Evolutionary conservation across 2,329 filamentous ascomycete species (phyloP).

Genomic region (Ophiostoma novo-ulmi): DNA sequence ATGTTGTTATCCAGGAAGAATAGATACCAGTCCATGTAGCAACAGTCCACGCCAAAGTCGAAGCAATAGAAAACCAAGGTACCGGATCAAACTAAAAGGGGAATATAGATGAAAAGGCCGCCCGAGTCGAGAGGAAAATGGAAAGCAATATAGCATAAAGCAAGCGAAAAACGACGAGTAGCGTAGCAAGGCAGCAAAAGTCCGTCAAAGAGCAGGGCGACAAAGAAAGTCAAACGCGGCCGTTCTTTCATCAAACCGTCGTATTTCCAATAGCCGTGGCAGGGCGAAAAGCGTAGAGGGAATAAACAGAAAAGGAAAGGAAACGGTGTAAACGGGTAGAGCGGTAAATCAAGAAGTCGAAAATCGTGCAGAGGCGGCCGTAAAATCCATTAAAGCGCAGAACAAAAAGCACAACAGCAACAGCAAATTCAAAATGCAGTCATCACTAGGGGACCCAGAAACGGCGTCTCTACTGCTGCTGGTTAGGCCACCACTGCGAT

Average conservation of each 20-base stretch:
- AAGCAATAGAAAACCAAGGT: slow-evolving; percentile 23
- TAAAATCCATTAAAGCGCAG: slow-evolving; percentile 2
- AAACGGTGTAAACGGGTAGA: not conserved
- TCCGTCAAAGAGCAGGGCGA: not conserved
- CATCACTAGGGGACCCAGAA: not conserved
- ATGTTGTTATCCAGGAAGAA: not conserved
- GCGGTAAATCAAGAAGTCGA: not conserved
- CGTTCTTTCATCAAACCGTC: slow-evolving; percentile 1
- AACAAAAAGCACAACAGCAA: not conserved
- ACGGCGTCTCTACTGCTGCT: not conserved
- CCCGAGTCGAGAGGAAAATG: not conserved
- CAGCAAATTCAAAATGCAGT: not conserved
- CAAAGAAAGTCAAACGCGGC: not conserved
- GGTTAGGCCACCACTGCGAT: slow-evolving; percentile 13
- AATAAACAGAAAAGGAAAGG: not conserved
- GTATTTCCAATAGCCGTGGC: not conserved
- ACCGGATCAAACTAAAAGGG: slow-evolving; percentile 16
- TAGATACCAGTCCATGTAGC: slow-evolving; percentile 6
- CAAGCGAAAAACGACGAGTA: not conserved
- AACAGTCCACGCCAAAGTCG: slow-evolving; percentile 17
- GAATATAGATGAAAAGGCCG: slow-evolving; percentile 11
- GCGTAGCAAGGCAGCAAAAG: not conserved
- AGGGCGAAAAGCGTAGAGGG: slow-evolving; percentile 1
- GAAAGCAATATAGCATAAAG: not conserved
- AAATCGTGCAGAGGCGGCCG: not conserved